Base-by-base conservation (phyloP, 2,329 filamentous ascomycete species). In the Talaromyces islandicus region DNA sequence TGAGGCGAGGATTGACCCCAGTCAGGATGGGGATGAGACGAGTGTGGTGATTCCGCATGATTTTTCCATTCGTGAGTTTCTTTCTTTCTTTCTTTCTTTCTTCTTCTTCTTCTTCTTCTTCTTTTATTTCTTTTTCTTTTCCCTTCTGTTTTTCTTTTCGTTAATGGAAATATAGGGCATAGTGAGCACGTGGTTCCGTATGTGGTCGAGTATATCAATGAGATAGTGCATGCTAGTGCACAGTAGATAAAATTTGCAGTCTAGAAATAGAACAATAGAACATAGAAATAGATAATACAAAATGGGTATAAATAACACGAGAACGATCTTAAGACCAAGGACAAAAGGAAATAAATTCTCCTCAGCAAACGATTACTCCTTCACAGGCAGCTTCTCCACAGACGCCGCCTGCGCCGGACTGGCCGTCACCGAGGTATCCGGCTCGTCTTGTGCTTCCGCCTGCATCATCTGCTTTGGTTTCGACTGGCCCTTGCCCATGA, bases 361-460 rank as follows among this genome's bases (percentile, higher is more conserved):
- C n/a, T n/a, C 52, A 32, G n/a, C 17, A 43, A 35, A 52, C 10
- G 7, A 60, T 62, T 19, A 62, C 41, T 54, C 62, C 66, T 70
- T 70, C 25, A 70, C 57, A 19, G 77, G 72, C 19, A 74, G 67
- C 59, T 73, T 71, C 54, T 80, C 77, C 14, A 82, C 74, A 57
- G 83, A 72, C 65, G 80, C 83, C 25, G 75, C 79, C 35, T 75
- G 68, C 10, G 73, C 77, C 64, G 81, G 82, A 63, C 71, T 67
- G 43, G 73, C 72, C 55, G 73, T 70, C 30, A 75, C 75, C 24
- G 70, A 70, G 21, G 79, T 64, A 63, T 80, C 74, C 9, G 81
- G 64, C 6, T 64, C 63, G 6, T 69, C n/a, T n/a, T n/a, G n/a
- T n/a, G n/a, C n/a, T n/a, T n/a, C 66, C 1, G 69, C 71, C 54